Evolutionary conservation across 331 rosid genomes (phyloP).

Genomic region (Acacia concinna): DNA sequence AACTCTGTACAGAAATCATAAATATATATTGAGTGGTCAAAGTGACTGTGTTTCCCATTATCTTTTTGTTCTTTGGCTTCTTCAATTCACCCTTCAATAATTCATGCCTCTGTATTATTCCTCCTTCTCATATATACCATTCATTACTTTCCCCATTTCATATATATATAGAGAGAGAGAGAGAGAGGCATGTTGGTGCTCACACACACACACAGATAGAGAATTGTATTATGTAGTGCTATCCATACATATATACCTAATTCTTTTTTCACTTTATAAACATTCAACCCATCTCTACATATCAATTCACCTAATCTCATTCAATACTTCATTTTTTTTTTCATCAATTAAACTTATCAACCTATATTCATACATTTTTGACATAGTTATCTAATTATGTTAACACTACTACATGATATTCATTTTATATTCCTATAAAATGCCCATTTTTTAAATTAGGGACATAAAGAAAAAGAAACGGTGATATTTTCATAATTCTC

Average conservation of each 20-base stretch:
- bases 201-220: neutral
- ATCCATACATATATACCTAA: neutral
- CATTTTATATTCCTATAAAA: no score
- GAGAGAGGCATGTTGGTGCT: neutral
- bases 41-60: conserved; percentile 10
- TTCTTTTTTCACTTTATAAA: neutral
- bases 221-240: neutral
- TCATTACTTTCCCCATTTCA: neutral
- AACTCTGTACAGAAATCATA: conserved; percentile 16
- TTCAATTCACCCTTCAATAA: neutral
- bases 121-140: neutral
- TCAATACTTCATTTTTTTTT: no score
- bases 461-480: no score
- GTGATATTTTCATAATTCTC: no score
- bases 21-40: neutral
- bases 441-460: no score
- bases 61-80: neutral
- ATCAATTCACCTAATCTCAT: no score
- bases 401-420: no score
- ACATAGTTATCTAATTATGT: no score
- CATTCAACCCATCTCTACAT: no score
- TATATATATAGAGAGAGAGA: no score
- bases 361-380: no score
- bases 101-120: neutral
- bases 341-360: no score